Evolutionary conservation across 306 rosid species (phyloP).

Genomic region (Dicorynia guianensis): DNA sequence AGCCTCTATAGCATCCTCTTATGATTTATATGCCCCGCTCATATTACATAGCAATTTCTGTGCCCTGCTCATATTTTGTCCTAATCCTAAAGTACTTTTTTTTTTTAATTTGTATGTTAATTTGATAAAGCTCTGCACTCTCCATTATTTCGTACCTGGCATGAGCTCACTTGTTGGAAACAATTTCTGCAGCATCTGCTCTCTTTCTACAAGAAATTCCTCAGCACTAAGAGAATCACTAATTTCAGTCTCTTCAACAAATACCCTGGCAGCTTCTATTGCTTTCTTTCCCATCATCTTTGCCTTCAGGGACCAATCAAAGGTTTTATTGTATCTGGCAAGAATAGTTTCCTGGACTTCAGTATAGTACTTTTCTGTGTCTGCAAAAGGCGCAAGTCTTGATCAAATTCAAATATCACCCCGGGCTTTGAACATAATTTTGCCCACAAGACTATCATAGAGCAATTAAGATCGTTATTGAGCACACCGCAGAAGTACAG

Average conservation of each 20-base stretch:
- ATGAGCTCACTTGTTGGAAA: constrained; percentile 81
- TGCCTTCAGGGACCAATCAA: constrained; percentile 91
- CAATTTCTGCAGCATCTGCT: constrained; percentile 67
- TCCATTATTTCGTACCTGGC: constrained; percentile 68
- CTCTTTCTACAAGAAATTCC: constrained; percentile 83
- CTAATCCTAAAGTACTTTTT: background rate
- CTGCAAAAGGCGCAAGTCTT: constrained; percentile 48
- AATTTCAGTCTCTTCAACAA: constrained; percentile 82
- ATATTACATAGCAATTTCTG: background rate
- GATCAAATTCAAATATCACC: constrained; percentile 29
- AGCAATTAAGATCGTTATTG: background rate
- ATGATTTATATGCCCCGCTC: background rate
- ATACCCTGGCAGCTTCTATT: constrained; percentile 84
- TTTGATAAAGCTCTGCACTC: background rate
- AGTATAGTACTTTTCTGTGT: constrained; percentile 86
- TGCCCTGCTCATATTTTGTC: background rate
- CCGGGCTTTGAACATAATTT: background rate
- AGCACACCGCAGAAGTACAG: background rate
- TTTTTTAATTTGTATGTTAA: background rate
- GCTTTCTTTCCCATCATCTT: constrained; percentile 97
- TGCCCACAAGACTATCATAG: background rate
- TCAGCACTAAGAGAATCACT: constrained; percentile 73
- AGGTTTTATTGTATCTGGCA: constrained; percentile 77
- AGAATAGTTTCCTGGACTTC: constrained; percentile 86
- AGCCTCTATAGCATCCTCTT: background rate